A percentile compares a stretch with the other conserved stretches of the same genome.
These are phyloP conservation scores for Fusarium falciforme DNA, from an alignment of 2,329 filamentous ascomycete genomes.

Conservation along the genomic window DNA sequence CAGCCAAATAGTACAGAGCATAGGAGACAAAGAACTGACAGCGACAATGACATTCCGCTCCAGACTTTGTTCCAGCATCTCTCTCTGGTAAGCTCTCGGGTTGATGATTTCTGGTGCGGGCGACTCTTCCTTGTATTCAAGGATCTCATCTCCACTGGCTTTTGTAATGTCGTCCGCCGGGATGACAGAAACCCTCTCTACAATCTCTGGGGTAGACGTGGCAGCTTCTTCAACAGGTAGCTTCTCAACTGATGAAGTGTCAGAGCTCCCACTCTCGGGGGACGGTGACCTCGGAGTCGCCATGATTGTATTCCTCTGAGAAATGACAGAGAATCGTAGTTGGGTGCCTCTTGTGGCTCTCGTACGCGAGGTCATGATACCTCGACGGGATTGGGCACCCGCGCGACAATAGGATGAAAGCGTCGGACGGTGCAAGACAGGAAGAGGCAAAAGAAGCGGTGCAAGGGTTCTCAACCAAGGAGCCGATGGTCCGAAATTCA, in stretches of 20 bases:
- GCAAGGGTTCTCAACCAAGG: background rate
- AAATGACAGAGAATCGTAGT: background rate
- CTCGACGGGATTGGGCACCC: background rate
- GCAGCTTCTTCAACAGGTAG: constrained; percentile 1
- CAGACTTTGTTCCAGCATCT: constrained; percentile 80
- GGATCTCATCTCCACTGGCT: background rate
- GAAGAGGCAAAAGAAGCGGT: background rate
- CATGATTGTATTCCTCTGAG: constrained; percentile 5
- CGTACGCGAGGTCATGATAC: background rate
- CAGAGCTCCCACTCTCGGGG: constrained; percentile 5
- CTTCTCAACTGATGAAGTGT: constrained; percentile 14
- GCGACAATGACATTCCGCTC: constrained; percentile 77
- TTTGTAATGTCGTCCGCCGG: background rate
- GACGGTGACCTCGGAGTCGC: background rate
- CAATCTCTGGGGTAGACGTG: constrained; percentile 11
- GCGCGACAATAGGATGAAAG: background rate
- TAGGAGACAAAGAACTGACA: constrained; percentile 55
- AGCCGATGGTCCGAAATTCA: background rate
- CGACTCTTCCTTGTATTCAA: background rate
- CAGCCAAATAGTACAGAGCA: background rate
- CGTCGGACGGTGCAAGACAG: background rate
- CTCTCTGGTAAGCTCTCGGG: constrained; percentile 75
- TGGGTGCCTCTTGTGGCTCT: background rate
- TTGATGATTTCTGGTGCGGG: constrained; percentile 49
- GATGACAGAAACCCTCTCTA: constrained; percentile 28